A percentile compares a stretch with the other conserved stretches of the same genome.
Evolutionary conservation across 805 yeast genomes (phyloP).

Genomic region (Saccharomycopsis fodiens): DNA sequence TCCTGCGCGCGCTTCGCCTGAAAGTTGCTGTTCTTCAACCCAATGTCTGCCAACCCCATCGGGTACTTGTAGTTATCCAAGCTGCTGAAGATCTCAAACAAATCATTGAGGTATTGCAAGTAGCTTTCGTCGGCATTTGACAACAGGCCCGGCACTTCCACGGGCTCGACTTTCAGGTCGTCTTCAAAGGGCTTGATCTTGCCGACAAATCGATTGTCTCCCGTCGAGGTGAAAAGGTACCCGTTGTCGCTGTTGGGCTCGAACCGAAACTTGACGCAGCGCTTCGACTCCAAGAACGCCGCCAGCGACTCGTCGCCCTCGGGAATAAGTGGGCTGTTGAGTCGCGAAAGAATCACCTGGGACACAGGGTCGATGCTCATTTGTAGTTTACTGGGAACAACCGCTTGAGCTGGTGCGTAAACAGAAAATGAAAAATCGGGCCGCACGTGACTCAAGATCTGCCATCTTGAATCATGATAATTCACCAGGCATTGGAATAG

Average conservation of each 20-base stretch:
- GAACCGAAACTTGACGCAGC: slow-evolving; percentile 12
- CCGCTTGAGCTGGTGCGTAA: not conserved
- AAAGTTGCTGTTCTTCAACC: slow-evolving; percentile 14
- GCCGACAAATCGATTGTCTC: not conserved
- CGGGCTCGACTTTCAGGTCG: slow-evolving; percentile 3
- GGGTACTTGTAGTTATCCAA: slow-evolving; percentile 20
- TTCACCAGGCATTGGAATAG: too few relatives aligned
- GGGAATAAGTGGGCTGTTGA: not conserved
- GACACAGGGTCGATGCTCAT: not conserved
- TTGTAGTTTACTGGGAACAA: too few relatives aligned
- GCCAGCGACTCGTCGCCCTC: not conserved
- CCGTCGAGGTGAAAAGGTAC: slow-evolving; percentile 4
- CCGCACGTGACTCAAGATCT: too few relatives aligned
- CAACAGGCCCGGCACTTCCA: slow-evolving; percentile 17
- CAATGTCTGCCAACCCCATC: slow-evolving; percentile 17
- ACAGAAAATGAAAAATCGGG: not conserved
- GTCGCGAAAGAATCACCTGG: not conserved
- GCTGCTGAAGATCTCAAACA: slow-evolving; percentile 14
- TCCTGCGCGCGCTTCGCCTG: slow-evolving; percentile 15
- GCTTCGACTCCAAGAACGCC: slow-evolving; percentile 6
- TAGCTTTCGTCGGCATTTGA: slow-evolving; percentile 7
- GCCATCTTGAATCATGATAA: too few relatives aligned
- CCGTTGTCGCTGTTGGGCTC: slow-evolving; percentile 14
- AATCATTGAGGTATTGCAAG: slow-evolving; percentile 11
- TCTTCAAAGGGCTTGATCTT: slow-evolving; percentile 5